phyloP scores from a whole-genome alignment of 352 stramenopile genomes.

The Phytopythium sindhum region DNA sequence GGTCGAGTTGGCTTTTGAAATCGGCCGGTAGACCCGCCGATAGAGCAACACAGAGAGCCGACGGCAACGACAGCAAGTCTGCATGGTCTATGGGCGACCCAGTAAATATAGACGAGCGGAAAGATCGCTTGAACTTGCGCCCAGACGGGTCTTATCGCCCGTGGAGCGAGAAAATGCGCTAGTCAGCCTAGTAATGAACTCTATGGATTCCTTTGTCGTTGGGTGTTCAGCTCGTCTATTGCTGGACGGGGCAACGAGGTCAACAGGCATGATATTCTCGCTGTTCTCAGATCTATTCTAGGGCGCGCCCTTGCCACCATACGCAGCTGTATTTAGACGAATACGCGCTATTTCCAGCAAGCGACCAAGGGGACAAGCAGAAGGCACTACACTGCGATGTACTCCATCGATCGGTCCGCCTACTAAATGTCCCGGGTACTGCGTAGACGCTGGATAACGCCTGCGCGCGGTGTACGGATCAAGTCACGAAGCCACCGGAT shows the following conservation, averaged over 20 bases:
- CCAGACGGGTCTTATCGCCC: not conserved
- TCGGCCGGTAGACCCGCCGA: not conserved
- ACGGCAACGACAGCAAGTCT: not conserved
- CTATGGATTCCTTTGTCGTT: not conserved
- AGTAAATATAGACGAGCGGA: not conserved
- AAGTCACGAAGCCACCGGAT: not conserved
- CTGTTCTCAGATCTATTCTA: slow-evolving; percentile 3
- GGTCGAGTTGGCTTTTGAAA: slow-evolving; percentile 33
- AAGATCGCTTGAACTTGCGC: slow-evolving; percentile 3
- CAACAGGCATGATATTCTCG: not conserved
- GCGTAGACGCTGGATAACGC: not conserved
- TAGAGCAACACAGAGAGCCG: not conserved
- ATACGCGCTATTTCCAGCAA: not conserved
- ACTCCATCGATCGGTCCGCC: not conserved
- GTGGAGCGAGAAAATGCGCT: not conserved
- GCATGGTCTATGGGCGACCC: not conserved
- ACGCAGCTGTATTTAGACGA: not conserved
- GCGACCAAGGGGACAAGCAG: not conserved
- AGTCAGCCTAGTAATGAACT: not conserved
- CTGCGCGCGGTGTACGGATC: not conserved
- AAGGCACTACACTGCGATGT: not conserved
- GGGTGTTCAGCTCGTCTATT: not conserved
- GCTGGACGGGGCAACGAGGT: not conserved
- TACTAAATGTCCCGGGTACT: not conserved
- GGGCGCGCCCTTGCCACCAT: not conserved